A percentile compares a stretch with the other conserved stretches of the same genome.
phyloP scores from a whole-genome alignment of 2,329 filamentous ascomycete genomes.

The Curvularia eragrostidis region DNA sequence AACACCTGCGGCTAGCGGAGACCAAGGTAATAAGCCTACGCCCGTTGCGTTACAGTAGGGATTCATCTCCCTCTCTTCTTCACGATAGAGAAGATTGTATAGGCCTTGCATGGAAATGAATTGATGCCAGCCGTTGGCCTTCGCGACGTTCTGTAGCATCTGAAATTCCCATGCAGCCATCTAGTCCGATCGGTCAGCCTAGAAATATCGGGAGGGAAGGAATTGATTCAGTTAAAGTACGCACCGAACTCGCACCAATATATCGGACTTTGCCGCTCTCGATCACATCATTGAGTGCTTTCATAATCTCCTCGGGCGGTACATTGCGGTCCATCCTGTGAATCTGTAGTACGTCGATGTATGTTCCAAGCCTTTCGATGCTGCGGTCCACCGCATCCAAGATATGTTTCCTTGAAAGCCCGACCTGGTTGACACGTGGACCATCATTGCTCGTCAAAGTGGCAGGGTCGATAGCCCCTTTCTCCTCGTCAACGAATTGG shows the following conservation, averaged over 20 bases:
- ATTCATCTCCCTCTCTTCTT: conserved; percentile 56
- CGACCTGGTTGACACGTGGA: too few species aligned
- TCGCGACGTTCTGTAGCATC: conserved; percentile 57
- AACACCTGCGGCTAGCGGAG: too few species aligned
- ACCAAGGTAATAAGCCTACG: neutral
- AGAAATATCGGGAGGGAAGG: too few species aligned
- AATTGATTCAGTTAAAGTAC: too few species aligned
- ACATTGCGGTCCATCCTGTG: conserved; percentile 64
- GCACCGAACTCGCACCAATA: conserved; percentile 48
- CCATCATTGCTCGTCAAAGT: too few species aligned
- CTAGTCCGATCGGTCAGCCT: too few species aligned
- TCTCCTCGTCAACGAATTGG: too few species aligned
- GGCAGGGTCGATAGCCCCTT: too few species aligned
- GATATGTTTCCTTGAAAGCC: too few species aligned
- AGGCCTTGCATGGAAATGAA: conserved; percentile 61
- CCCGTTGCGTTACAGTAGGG: conserved; percentile 1
- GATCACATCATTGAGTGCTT: conserved; percentile 64
- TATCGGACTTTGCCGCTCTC: conserved; percentile 61
- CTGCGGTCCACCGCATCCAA: too few species aligned
- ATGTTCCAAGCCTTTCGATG: too few species aligned
- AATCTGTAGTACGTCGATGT: conserved; percentile 68
- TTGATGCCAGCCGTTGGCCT: conserved; percentile 56
- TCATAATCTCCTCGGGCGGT: conserved; percentile 66
- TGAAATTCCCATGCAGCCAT: conserved; percentile 61
- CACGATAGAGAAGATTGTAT: conserved; percentile 59